Evolutionary conservation across 1,284 basidiomycete genomes (phyloP).

Genomic region (Exobasidium cylindrosporum): DNA sequence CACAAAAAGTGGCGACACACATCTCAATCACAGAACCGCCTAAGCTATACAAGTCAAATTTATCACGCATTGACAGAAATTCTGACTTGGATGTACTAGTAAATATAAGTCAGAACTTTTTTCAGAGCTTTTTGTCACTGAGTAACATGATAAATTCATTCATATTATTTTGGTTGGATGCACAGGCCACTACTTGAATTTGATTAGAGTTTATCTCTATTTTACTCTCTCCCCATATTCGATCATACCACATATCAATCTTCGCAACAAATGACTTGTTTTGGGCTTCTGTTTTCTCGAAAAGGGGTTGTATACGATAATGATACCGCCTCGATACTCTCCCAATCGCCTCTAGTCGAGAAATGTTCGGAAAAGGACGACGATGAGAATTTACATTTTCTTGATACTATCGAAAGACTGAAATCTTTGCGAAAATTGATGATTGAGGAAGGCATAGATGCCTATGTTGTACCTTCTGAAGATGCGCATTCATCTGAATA

Average conservation of each 20-base stretch:
- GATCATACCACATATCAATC: neutral
- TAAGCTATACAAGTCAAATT: too few species aligned
- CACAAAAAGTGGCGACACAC: too few species aligned
- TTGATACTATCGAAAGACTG: conserved; percentile 42
- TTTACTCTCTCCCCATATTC: neutral
- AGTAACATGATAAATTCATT: too few species aligned
- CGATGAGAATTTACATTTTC: too few species aligned
- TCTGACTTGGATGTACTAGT: too few species aligned
- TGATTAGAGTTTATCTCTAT: neutral
- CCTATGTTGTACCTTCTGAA: conserved; percentile 69
- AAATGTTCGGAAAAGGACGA: too few species aligned
- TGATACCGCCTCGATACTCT: neutral
- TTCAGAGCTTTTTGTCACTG: too few species aligned
- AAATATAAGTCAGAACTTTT: too few species aligned
- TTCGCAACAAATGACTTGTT: conserved; percentile 4
- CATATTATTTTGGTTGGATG: too few species aligned
- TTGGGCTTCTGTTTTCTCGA: neutral
- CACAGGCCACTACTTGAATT: too few species aligned
- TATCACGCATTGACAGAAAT: too few species aligned
- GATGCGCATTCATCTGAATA: conserved; percentile 89
- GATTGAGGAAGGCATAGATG: conserved; percentile 34
- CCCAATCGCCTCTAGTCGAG: neutral
- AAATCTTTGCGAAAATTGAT: conserved; percentile 39
- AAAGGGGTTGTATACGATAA: neutral
- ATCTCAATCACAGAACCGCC: too few species aligned